phyloP scores from a whole-genome alignment of 176 grass and related monocot species.

The Ensete glaucum region DNA sequence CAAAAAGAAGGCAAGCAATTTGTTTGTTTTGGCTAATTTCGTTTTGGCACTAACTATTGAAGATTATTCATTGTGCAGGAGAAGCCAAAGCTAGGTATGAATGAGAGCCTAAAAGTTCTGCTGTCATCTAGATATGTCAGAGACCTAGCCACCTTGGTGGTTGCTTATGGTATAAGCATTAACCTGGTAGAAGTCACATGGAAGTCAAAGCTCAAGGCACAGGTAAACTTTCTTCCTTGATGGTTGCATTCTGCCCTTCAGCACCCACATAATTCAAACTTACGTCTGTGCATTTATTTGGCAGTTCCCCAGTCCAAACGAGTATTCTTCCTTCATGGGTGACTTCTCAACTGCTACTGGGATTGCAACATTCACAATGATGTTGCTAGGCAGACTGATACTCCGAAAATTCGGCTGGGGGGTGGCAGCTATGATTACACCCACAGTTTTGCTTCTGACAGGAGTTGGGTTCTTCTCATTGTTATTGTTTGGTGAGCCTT shows the following conservation, averaged over 20 bases:
- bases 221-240: conserved; percentile 39
- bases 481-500: conserved; percentile 59
- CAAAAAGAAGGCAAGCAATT: conserved; percentile 46
- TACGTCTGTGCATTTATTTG: conserved; percentile 7
- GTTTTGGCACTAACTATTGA: background rate
- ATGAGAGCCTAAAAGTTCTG: conserved; percentile 72
- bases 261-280: background rate
- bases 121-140: conserved; percentile 72
- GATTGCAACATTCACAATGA: conserved; percentile 86
- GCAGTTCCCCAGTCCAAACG: conserved; percentile 86
- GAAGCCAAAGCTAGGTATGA: conserved; percentile 73
- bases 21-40: background rate
- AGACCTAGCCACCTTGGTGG: conserved; percentile 76
- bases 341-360: conserved; percentile 82
- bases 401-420: conserved; percentile 77
- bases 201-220: conserved; percentile 97
- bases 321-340: conserved; percentile 87
- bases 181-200: conserved; percentile 90
- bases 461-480: conserved; percentile 80
- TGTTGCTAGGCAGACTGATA: conserved; percentile 57
- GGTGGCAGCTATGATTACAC: conserved; percentile 72
- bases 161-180: conserved; percentile 85
- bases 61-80: conserved; percentile 32
- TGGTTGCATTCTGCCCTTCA: background rate
- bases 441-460: conserved; percentile 65